These are phyloP conservation scores for Hsuehochloa calcarea DNA, from an alignment of 176 grass and related monocot genomes.

Conservation along the genomic window DNA sequence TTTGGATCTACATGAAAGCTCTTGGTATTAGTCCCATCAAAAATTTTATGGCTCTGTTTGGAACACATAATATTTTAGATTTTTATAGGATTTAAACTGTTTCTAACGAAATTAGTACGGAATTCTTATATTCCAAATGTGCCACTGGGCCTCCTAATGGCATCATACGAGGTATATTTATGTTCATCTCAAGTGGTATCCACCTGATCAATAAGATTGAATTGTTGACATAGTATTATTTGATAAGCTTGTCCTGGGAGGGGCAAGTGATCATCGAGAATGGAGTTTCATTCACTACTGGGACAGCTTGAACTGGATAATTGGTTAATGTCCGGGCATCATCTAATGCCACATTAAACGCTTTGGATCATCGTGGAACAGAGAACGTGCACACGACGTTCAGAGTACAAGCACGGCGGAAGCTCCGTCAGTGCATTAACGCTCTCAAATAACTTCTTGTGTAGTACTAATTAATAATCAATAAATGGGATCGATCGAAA, in stretches of 20 bases:
- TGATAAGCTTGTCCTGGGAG: not conserved
- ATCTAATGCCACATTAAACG: not conserved
- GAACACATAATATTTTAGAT: no score
- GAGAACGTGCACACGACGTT: not conserved
- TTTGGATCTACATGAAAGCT: no score
- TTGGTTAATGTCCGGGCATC: not conserved
- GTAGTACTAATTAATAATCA: not conserved
- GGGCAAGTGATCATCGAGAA: not conserved
- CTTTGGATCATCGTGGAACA: not conserved
- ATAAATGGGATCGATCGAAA: constrained; percentile 1
- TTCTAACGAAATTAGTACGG: no score
- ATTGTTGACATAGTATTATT: no score
- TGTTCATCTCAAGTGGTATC: no score
- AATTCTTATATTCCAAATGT: no score
- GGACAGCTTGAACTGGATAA: not conserved
- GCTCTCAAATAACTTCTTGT: constrained; percentile 1
- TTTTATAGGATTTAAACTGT: no score
- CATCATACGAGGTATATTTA: not conserved
- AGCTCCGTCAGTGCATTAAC: not conserved
- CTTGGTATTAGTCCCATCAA: no score
- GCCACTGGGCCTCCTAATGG: no score
- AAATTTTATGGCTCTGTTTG: no score
- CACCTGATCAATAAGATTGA: no score
- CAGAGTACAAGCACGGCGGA: constrained; percentile 6
- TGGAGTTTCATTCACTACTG: not conserved